phyloP scores from a whole-genome alignment of 2,329 filamentous ascomycete genomes.

The Exophiala phaeomuriformis region DNA sequence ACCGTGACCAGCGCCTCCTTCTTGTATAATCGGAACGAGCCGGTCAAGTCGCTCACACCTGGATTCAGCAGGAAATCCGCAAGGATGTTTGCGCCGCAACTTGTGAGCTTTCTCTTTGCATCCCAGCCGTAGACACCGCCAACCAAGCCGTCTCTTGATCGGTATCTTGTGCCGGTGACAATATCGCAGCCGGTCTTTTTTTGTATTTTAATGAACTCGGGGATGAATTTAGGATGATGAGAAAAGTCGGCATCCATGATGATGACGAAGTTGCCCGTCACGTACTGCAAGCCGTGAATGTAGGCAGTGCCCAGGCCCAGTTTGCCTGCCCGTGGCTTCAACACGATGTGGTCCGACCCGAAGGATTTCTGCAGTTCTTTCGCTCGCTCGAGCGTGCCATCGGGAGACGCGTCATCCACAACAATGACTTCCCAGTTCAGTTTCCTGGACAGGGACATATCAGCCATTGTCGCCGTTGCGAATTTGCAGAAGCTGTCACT shows the following conservation, averaged over 20 bases:
- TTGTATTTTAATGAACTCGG: constrained; percentile 82
- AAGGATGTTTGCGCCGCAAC: constrained; percentile 84
- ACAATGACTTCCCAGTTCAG: constrained; percentile 97
- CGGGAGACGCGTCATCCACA: constrained; percentile 94
- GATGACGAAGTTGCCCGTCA: constrained; percentile 88
- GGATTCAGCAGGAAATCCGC: constrained; percentile 90
- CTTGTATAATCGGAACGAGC: constrained; percentile 93
- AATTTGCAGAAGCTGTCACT: constrained; percentile 27
- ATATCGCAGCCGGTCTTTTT: constrained; percentile 79
- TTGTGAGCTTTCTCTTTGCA: constrained; percentile 68
- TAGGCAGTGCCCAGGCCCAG: constrained; percentile 95
- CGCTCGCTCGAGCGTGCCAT: constrained; percentile 86
- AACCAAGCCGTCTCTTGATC: constrained; percentile 54
- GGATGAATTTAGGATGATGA: constrained; percentile 98
- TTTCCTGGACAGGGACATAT: constrained; percentile 49
- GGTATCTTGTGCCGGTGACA: constrained; percentile 88
- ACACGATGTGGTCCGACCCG: constrained; percentile 63
- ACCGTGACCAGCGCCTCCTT: constrained; percentile 80
- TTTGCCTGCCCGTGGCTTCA: constrained; percentile 87
- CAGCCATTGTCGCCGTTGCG: background rate
- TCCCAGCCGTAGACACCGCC: constrained; percentile 96
- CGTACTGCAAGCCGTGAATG: constrained; percentile 86
- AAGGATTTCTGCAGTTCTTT: constrained; percentile 85
- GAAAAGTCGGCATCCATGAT: constrained; percentile 99
- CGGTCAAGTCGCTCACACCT: constrained; percentile 90